Evolutionary conservation across 345 rosid genomes (phyloP).

Genomic region (Balakata baccata): DNA sequence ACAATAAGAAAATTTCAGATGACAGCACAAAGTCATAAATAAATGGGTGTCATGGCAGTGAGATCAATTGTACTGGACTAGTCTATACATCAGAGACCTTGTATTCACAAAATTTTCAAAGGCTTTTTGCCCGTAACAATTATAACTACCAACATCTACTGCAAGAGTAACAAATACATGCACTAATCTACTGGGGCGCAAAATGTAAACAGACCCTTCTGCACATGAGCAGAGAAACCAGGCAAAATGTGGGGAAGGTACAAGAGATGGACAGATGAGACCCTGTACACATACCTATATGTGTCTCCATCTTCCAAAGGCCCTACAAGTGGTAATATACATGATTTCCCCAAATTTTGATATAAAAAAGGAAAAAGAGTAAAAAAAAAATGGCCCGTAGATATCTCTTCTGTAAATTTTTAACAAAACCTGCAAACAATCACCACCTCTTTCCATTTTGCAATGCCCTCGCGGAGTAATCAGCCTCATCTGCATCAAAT

Average conservation of each 20-base stretch:
- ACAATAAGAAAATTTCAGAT: slow-evolving; percentile 4
- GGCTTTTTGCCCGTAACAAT: slow-evolving; percentile 32
- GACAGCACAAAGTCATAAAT: slow-evolving; percentile 7
- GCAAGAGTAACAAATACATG: slow-evolving; percentile 44
- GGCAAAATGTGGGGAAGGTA: slow-evolving; percentile 19
- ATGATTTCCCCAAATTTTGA: slow-evolving; percentile 31
- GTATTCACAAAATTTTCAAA: slow-evolving; percentile 54
- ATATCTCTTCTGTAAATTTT: slow-evolving; percentile 16
- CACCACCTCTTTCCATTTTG: slow-evolving; percentile 17
- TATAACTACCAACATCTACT: slow-evolving; percentile 40
- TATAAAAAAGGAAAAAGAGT: slow-evolving; percentile 1
- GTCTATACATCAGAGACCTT: slow-evolving; percentile 24
- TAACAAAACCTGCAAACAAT: slow-evolving; percentile 30
- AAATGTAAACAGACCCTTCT: slow-evolving; percentile 27
- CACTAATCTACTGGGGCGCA: slow-evolving; percentile 49
- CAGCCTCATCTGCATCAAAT: slow-evolving; percentile 46
- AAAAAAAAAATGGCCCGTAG: slow-evolving; percentile 13
- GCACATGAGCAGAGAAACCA: slow-evolving; percentile 30
- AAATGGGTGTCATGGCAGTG: not conserved
- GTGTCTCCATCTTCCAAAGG: slow-evolving; percentile 45
- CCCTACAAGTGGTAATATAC: slow-evolving; percentile 62
- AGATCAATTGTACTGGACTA: slow-evolving; percentile 18
- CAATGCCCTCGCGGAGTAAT: slow-evolving; percentile 28
- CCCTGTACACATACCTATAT: slow-evolving; percentile 67
- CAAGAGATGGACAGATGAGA: slow-evolving; percentile 35